phyloP scores from a whole-genome alignment of 2,329 filamentous ascomycete genomes.

The Talaromyces amestolkiae region DNA sequence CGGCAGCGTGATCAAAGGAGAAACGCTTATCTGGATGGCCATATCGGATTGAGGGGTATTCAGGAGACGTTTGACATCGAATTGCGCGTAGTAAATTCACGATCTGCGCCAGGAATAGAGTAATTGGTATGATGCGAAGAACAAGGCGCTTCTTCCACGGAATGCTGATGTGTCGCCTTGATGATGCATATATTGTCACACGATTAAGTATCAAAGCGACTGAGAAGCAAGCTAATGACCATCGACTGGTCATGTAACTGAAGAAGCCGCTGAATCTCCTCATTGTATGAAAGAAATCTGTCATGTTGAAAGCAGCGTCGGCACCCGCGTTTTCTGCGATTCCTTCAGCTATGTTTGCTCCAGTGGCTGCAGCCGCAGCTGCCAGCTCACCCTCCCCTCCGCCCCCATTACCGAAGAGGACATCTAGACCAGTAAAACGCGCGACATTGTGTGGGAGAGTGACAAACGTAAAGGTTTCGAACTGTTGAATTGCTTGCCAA shows the following conservation, averaged over 20 bases:
- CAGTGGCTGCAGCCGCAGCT: slow-evolving; percentile 37
- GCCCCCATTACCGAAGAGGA: slow-evolving; percentile 27
- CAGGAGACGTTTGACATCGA: slow-evolving; percentile 81
- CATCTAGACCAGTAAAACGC: slow-evolving; percentile 29
- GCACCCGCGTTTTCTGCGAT: slow-evolving; percentile 34
- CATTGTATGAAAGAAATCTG: slow-evolving; percentile 51
- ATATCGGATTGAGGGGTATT: slow-evolving; percentile 69
- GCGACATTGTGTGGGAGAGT: slow-evolving; percentile 36
- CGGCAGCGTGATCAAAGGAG: slow-evolving; percentile 66
- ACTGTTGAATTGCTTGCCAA: slow-evolving; percentile 37
- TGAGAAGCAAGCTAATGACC: slow-evolving; percentile 83
- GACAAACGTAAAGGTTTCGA: slow-evolving; percentile 36
- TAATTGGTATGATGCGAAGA: slow-evolving; percentile 68
- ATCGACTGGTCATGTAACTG: slow-evolving; percentile 84
- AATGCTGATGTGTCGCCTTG: slow-evolving; percentile 73
- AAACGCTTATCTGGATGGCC: slow-evolving; percentile 64
- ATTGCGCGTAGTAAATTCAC: slow-evolving; percentile 74
- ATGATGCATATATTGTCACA: slow-evolving; percentile 89
- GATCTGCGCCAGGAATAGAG: slow-evolving; percentile 68
- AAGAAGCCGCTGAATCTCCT: slow-evolving; percentile 82
- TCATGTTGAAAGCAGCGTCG: slow-evolving; percentile 37
- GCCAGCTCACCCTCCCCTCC: slow-evolving; percentile 41
- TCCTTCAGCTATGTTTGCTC: slow-evolving; percentile 34
- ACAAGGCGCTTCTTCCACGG: slow-evolving; percentile 69
- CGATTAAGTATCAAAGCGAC: slow-evolving; percentile 87